Conservation (phyloP, 257 asterid genomes). For the Primulina eburnea region DNA sequence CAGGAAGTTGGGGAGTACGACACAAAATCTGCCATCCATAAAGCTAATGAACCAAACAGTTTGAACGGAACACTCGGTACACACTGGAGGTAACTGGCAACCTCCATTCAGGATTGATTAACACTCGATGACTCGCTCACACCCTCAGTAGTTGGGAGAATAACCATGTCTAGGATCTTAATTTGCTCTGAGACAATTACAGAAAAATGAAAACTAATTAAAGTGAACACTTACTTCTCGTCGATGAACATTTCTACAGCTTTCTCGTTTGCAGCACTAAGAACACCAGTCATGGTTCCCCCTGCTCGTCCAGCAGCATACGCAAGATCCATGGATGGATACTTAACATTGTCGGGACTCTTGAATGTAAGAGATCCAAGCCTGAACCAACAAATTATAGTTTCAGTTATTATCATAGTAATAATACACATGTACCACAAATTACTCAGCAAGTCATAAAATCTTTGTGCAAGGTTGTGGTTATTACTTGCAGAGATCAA, state of each 20-base stretch:
- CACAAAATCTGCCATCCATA: too few relatives aligned
- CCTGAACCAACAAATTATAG: conserved; percentile 43
- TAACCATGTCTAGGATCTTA: too few relatives aligned
- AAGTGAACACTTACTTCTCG: conserved; percentile 51
- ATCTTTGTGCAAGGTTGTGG: conserved; percentile 2
- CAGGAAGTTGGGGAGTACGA: too few relatives aligned
- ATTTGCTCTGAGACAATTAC: too few relatives aligned
- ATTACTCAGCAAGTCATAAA: background rate
- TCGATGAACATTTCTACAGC: conserved; percentile 94
- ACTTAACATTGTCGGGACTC: conserved; percentile 87
- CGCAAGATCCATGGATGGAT: conserved; percentile 95
- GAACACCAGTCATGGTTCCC: conserved; percentile 98
- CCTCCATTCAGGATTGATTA: too few relatives aligned
- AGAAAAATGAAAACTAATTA: conserved; percentile 14
- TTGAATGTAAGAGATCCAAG: conserved; percentile 80
- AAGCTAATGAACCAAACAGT: too few relatives aligned
- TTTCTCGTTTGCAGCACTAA: conserved; percentile 97
- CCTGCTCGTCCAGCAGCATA: conserved; percentile 98
- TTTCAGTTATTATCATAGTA: conserved; percentile 1
- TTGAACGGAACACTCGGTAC: too few relatives aligned
- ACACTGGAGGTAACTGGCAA: too few relatives aligned
- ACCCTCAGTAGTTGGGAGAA: too few relatives aligned
- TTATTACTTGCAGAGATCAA: conserved; percentile 94
- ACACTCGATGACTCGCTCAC: too few relatives aligned
- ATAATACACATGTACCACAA: background rate